Evolutionary conservation across 2,329 filamentous ascomycete species (phyloP), one percentile per base, ranked within the genome.

Genomic region (Paecilomyces sp.): DNA sequence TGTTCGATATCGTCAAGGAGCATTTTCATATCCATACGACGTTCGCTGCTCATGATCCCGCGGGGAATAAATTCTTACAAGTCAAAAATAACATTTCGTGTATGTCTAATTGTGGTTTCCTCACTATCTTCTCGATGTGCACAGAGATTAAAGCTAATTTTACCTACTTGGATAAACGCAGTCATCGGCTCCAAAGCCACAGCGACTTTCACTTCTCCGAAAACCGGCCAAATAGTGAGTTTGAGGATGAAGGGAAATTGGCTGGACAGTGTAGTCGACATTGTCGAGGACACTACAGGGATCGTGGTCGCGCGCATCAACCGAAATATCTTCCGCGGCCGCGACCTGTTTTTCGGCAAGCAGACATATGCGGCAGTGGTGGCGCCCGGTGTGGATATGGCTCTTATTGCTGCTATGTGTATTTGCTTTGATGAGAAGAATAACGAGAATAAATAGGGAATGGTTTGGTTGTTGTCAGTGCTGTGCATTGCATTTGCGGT

Each of bases 341-440:
- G 34, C 34, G 34, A 41, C 1, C 12, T 41, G 13, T n/a, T 41
- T 4, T 41, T 41, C 50, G 82, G 80, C 11, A 80, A 87, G 74
- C 85, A 89, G 74, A 87, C 85, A 3, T 90, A 90, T 64, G 81
- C 79, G 1, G 79, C 90, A 3, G 79, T 79, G 0, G 79, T 90
- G 5, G 86, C 85, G 1, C 85, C 87, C 0, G 83, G 83, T n/a
- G 83, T 88, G 5, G 88, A 91, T 67, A 80, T 88, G 73, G 82
- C 85, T 3, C 67, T 90, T 55, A 82, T 90, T 64, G 84, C 80
- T 0, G 88, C 87, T 11, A 76, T 90, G 67, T 89, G 86, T 68
- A 85, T 90, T 57, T 85, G 83, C 61, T 74, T 90, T 61, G 88
- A 90, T 63, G 86, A 89, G 79, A 82, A 81, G 75, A 83, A 87